These are phyloP conservation scores for Euphrasia confusa DNA, from an alignment of 257 asterid genomes.

Conservation along the genomic window DNA sequence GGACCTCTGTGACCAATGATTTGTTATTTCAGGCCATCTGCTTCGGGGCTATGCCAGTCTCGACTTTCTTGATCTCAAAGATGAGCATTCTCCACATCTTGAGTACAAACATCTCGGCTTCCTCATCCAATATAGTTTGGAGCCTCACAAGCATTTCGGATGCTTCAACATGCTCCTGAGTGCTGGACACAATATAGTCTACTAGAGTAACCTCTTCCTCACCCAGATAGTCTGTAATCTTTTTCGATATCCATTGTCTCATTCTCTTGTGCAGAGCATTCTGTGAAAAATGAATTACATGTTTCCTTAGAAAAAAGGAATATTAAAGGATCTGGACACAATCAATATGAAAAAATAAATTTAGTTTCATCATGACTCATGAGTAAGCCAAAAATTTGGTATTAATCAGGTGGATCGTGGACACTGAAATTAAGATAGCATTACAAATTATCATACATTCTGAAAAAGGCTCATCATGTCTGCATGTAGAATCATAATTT, in stretches of 20 bases:
- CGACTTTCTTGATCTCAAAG: conserved; percentile 91
- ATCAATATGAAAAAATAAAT: not conserved
- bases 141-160: conserved; percentile 90
- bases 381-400: too few species aligned
- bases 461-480: too few species aligned
- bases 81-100: conserved; percentile 99
- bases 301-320: not conserved
- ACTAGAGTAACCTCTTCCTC: conserved; percentile 93
- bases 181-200: conserved; percentile 83
- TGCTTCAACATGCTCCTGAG: conserved; percentile 87
- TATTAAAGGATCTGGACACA: too few species aligned
- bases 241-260: conserved; percentile 95
- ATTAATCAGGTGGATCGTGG: not conserved
- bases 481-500: not conserved
- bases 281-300: conserved; percentile 36
- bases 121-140: conserved; percentile 85
- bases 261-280: conserved; percentile 70
- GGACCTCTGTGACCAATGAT: too few species aligned
- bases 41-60: conserved; percentile 65
- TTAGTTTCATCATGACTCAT: not conserved
- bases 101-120: conserved; percentile 98
- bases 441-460: not conserved
- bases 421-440: not conserved
- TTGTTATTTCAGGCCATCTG: conserved; percentile 40
- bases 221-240: conserved; percentile 85